Conservation (phyloP, 371 early-diverging fungal species). For the Mucor racemosus region DNA sequence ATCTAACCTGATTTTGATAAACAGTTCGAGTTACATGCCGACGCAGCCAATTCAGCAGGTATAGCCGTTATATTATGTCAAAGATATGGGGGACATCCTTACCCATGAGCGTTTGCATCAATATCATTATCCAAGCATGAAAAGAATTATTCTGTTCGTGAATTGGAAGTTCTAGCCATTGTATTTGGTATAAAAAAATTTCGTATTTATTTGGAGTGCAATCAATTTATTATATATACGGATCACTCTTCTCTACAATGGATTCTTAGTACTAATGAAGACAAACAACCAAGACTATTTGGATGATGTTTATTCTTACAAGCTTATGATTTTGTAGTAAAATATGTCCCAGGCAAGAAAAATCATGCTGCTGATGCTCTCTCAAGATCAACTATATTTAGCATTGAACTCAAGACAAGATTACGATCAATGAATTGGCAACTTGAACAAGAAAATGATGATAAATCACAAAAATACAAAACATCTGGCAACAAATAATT, state of each 20-base stretch:
- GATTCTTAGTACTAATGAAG: slow-evolving; percentile 1
- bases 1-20: slow-evolving; percentile 8
- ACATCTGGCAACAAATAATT: no score
- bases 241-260: slow-evolving; percentile 29
- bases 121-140: slow-evolving; percentile 11
- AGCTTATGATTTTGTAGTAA: slow-evolving; percentile 14
- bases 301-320: slow-evolving; percentile 14
- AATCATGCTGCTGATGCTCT: slow-evolving; percentile 11
- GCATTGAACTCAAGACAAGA: no score
- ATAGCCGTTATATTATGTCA: slow-evolving; percentile 16
- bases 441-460: no score
- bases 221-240: slow-evolving; percentile 25
- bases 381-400: not conserved
- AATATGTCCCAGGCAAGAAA: slow-evolving; percentile 10
- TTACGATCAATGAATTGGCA: no score
- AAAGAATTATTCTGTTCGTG: slow-evolving; percentile 13
- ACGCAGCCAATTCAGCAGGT: slow-evolving; percentile 4
- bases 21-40: slow-evolving; percentile 12
- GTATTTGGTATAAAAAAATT: slow-evolving; percentile 24
- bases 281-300: slow-evolving; percentile 12
- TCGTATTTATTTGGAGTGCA: slow-evolving; percentile 12
- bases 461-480: no score
- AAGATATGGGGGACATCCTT: slow-evolving; percentile 4
- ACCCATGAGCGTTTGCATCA: slow-evolving; percentile 18
- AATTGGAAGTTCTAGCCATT: slow-evolving; percentile 22